phyloP scores from a whole-genome alignment of 139 green algal genomes.

The Zygnema cylindricum region DNA sequence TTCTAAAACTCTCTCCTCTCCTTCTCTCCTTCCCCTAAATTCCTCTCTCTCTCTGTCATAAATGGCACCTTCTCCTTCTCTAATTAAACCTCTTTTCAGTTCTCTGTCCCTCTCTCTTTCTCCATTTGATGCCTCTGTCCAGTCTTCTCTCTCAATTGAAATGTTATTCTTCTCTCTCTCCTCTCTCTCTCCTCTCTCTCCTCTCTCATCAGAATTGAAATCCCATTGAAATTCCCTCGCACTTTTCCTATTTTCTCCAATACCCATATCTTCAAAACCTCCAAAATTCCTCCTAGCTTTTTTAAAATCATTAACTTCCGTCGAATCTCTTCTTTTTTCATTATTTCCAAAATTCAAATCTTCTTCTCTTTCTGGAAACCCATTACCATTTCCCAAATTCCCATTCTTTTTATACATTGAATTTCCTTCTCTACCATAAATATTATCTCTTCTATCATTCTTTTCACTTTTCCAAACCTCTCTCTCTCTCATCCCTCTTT shows the following conservation, averaged over 20 bases:
- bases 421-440: too few relatives aligned
- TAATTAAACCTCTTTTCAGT: too few relatives aligned
- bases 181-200: too few relatives aligned
- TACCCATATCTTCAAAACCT: neutral
- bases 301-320: neutral
- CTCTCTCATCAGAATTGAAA: too few relatives aligned
- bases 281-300: neutral
- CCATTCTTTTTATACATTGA: too few relatives aligned
- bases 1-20: constrained; percentile 26
- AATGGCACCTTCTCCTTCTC: neutral
- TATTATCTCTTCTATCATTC: too few relatives aligned
- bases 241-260: neutral
- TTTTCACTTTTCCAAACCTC: neutral
- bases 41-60: constrained; percentile 18
- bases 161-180: neutral
- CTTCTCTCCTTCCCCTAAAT: neutral
- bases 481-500: neutral
- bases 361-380: neutral
- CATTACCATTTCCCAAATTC: neutral
- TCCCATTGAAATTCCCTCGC: too few relatives aligned
- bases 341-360: neutral
- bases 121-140: neutral
- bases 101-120: neutral
- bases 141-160: neutral
- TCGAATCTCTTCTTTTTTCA: neutral